These are phyloP conservation scores for Sophora flavescens DNA, from an alignment of 306 rosid genomes.

Conservation along the genomic window DNA sequence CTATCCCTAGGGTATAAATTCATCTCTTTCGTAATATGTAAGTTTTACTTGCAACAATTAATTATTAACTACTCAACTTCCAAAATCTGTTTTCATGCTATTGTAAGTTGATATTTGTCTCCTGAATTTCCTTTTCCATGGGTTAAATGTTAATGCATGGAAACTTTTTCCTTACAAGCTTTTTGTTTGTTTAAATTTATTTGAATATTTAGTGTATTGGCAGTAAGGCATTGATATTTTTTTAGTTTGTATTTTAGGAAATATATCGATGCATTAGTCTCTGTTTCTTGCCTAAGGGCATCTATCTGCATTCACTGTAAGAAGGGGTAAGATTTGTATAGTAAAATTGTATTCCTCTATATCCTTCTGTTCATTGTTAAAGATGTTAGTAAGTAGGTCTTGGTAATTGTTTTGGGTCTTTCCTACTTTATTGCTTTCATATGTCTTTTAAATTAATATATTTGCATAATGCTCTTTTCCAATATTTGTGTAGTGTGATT, in stretches of 20 bases:
- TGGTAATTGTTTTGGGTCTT: neutral
- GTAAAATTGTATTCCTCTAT: conserved; percentile 13
- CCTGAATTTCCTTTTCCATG: conserved; percentile 27
- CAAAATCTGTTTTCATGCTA: conserved; percentile 32
- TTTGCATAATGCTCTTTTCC: conserved; percentile 32
- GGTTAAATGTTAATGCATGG: conserved; percentile 40
- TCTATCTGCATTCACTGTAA: conserved; percentile 22
- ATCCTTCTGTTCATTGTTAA: conserved; percentile 24
- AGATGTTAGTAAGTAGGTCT: conserved; percentile 15
- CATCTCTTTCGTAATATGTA: conserved; percentile 49
- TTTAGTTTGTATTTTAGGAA: neutral
- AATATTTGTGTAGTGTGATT: conserved; percentile 6
- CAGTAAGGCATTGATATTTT: conserved; percentile 27
- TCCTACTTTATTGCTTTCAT: conserved; percentile 15
- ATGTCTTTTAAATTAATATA: conserved; percentile 16
- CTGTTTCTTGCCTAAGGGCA: conserved; percentile 9
- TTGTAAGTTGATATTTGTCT: conserved; percentile 20
- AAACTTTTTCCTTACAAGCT: neutral
- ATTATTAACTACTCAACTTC: conserved; percentile 24
- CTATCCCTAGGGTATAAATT: conserved; percentile 66
- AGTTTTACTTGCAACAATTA: conserved; percentile 37
- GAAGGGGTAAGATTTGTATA: conserved; percentile 6
- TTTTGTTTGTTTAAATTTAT: conserved; percentile 22
- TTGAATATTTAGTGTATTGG: conserved; percentile 22
- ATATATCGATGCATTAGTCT: conserved; percentile 4